These are phyloP conservation scores for Naegleria gruberi DNA, from an alignment of 208 protist species.

Conservation along the genomic window DNA sequence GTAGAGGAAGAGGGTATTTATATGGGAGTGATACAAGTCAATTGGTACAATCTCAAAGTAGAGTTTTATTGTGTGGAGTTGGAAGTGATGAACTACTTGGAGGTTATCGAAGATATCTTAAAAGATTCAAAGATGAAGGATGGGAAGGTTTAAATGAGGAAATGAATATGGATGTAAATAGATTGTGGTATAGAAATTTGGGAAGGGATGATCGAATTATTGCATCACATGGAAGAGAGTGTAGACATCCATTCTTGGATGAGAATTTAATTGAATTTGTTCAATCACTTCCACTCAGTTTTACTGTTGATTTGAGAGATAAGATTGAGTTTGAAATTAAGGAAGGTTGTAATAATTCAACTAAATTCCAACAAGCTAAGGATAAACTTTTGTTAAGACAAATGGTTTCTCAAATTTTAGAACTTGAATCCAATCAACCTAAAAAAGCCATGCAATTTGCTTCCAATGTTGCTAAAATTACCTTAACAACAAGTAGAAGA, in stretches of 20 bases:
- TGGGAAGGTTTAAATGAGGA: conserved; percentile 53
- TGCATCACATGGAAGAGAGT: conserved; percentile 76
- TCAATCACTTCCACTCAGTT: conserved; percentile 45
- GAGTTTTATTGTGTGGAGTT: conserved; percentile 29
- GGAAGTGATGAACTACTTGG: conserved; percentile 89
- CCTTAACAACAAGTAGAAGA: neutral
- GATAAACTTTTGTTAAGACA: conserved; percentile 75
- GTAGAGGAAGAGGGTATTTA: conserved; percentile 40
- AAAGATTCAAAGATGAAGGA: conserved; percentile 48
- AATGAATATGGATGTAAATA: conserved; percentile 69
- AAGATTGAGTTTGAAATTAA: conserved; percentile 32
- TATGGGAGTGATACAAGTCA: neutral
- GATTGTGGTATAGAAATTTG: conserved; percentile 85
- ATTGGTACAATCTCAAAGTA: neutral
- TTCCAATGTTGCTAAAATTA: conserved; percentile 72
- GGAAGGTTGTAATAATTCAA: conserved; percentile 78
- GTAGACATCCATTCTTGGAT: conserved; percentile 82
- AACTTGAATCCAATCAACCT: neutral
- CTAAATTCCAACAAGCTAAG: conserved; percentile 59
- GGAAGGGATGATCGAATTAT: conserved; percentile 86
- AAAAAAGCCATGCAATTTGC: conserved; percentile 87
- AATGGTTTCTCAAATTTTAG: neutral
- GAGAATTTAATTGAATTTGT: conserved; percentile 71
- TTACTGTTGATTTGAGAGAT: conserved; percentile 19
- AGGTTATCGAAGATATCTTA: conserved; percentile 78